A percentile compares a stretch with the other conserved stretches of the same genome.
phyloP scores from a whole-genome alignment of 192 early-diverging fungal species.

The Dissophora ornata region DNA sequence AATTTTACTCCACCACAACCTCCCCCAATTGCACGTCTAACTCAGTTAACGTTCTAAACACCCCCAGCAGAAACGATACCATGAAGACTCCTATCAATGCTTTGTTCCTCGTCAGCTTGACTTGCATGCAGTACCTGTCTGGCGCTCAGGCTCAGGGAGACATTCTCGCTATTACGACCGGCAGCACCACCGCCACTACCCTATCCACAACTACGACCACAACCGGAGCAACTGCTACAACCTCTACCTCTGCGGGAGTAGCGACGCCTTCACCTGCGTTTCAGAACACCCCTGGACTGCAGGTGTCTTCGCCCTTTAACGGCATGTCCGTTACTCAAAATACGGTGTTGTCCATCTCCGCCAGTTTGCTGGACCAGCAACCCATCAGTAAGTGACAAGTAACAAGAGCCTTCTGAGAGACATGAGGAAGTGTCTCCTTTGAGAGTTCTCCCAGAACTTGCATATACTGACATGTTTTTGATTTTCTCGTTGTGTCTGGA shows the following conservation, averaged over 20 bases:
- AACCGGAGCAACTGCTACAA: background rate
- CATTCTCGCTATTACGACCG: too few relatives aligned
- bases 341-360: slow-evolving; percentile 25
- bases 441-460: background rate
- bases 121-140: slow-evolving; percentile 21
- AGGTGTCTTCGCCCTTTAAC: slow-evolving; percentile 5
- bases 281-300: slow-evolving; percentile 35
- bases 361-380: background rate
- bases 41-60: too few relatives aligned
- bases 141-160: slow-evolving; percentile 15
- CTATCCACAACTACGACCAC: too few relatives aligned
- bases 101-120: slow-evolving; percentile 14
- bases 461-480: background rate
- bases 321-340: slow-evolving; percentile 20
- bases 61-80: background rate
- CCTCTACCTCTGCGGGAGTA: background rate
- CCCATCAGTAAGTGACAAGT: slow-evolving; percentile 24
- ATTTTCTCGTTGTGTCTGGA: background rate
- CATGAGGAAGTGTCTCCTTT: background rate
- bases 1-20: too few relatives aligned
- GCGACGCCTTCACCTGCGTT: slow-evolving; percentile 13
- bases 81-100: slow-evolving; percentile 27
- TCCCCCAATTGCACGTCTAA: too few relatives aligned
- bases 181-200: too few relatives aligned
- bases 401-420: background rate